phyloP scores from a whole-genome alignment of 1,139 yeast species.

The Spathaspora sp. region DNA sequence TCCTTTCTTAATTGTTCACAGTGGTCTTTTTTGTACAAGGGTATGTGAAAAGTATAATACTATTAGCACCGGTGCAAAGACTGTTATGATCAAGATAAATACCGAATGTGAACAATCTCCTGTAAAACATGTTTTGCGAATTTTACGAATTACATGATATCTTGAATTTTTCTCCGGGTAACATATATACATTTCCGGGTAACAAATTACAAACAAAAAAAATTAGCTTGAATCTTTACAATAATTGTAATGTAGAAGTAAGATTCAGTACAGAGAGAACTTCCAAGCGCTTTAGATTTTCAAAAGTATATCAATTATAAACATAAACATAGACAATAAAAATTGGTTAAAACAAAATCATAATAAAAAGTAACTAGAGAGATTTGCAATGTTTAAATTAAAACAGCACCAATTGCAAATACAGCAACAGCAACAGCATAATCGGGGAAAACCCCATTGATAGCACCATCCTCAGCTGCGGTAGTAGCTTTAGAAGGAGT shows the following conservation, averaged over 20 bases:
- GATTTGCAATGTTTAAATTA: background rate
- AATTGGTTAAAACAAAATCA: background rate
- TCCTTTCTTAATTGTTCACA: too few relatives aligned
- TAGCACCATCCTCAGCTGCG: background rate
- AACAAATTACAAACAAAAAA: too few relatives aligned
- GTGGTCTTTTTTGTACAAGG: too few relatives aligned
- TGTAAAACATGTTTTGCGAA: too few relatives aligned
- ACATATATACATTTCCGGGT: too few relatives aligned
- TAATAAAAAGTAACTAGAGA: background rate
- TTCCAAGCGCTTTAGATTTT: background rate
- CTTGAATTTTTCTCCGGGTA: too few relatives aligned
- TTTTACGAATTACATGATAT: too few relatives aligned
- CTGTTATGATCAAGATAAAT: too few relatives aligned
- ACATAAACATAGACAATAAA: background rate
- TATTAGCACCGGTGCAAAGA: too few relatives aligned
- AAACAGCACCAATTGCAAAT: background rate
- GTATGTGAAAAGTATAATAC: too few relatives aligned
- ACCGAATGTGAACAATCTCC: too few relatives aligned
- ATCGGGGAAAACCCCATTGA: background rate
- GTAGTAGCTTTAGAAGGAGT: background rate
- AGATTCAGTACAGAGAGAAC: background rate
- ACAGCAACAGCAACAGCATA: background rate
- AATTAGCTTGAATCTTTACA: too few relatives aligned
- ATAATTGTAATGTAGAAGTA: background rate
- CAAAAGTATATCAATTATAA: background rate